phyloP scores from a whole-genome alignment of 202 grass and related monocot species.

The Digitaria exilis region DNA sequence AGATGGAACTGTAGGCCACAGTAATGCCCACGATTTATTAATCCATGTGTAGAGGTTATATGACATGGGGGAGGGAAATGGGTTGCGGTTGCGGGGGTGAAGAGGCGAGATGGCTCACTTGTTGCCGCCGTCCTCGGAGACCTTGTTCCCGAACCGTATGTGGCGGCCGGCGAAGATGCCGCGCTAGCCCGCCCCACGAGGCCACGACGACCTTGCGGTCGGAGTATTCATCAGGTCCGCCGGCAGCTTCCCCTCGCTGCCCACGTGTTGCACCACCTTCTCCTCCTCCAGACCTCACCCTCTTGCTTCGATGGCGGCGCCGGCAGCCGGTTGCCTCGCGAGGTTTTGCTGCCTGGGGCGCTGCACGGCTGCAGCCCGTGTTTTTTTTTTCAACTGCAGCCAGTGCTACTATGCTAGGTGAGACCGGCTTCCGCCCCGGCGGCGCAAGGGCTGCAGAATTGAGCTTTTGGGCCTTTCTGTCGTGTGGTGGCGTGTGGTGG shows the following conservation, averaged over 20 bases:
- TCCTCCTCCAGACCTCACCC: too few relatives aligned
- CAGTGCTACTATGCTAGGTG: too few relatives aligned
- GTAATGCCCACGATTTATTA: not conserved
- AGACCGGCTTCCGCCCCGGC: too few relatives aligned
- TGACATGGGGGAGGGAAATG: not conserved
- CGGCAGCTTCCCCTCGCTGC: conserved; percentile 53
- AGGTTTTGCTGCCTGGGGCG: too few relatives aligned
- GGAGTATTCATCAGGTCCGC: conserved; percentile 73
- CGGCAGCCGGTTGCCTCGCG: too few relatives aligned
- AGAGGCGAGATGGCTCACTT: conserved; percentile 59
- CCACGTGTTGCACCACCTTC: conserved; percentile 72
- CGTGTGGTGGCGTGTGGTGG: too few relatives aligned
- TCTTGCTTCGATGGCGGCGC: too few relatives aligned
- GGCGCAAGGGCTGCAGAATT: too few relatives aligned
- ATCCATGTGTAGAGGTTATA: not conserved
- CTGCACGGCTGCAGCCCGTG: too few relatives aligned
- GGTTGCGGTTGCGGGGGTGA: not conserved
- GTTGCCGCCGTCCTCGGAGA: conserved; percentile 96
- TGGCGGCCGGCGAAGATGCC: conserved; percentile 94
- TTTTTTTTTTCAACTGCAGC: too few relatives aligned
- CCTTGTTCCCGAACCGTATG: conserved; percentile 94
- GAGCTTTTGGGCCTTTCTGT: too few relatives aligned
- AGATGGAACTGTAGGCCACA: conserved; percentile 14
- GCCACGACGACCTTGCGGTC: conserved; percentile 84
- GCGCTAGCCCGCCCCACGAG: conserved; percentile 88